Evolutionary conservation across 805 yeast species (phyloP).

Genomic region (Lipomyces spencermartinsiae): DNA sequence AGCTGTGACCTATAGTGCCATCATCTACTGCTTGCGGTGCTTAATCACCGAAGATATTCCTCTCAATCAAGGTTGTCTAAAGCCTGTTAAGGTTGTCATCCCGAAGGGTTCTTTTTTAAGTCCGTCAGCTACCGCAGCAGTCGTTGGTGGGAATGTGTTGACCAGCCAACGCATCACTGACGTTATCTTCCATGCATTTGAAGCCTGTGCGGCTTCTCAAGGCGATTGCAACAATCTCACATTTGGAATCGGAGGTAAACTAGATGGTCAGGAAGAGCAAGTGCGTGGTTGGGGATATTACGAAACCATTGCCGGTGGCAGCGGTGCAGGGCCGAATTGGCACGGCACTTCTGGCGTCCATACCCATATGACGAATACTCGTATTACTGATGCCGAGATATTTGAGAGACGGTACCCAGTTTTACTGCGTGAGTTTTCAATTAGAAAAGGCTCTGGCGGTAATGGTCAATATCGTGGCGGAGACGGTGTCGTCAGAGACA

Average conservation of each 20-base stretch:
- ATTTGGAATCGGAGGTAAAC: conserved; percentile 79
- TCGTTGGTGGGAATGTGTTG: conserved; percentile 93
- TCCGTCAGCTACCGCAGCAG: conserved; percentile 87
- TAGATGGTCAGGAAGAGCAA: conserved; percentile 47
- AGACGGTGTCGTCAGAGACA: conserved; percentile 82
- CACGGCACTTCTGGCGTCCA: conserved; percentile 89
- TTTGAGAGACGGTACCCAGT: conserved; percentile 90
- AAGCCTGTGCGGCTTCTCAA: conserved; percentile 92
- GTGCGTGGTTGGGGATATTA: conserved; percentile 41
- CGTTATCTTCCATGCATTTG: conserved; percentile 82
- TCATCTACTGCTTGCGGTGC: conserved; percentile 84
- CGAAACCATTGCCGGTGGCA: conserved; percentile 89
- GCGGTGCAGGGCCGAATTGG: conserved; percentile 90
- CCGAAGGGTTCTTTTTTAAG: conserved; percentile 69
- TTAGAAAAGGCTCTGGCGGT: conserved; percentile 82
- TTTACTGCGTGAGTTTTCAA: conserved; percentile 69
- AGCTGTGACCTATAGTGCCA: conserved; percentile 88
- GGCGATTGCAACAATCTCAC: conserved; percentile 95
- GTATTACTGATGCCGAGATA: conserved; percentile 89
- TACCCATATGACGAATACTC: conserved; percentile 91
- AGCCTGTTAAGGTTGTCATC: conserved; percentile 71
- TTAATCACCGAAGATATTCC: conserved; percentile 89
- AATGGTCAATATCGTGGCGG: conserved; percentile 77
- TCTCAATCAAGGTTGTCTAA: conserved; percentile 88
- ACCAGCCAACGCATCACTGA: conserved; percentile 94